phyloP scores from a whole-genome alignment of 331 rosid species.

The Erythrophleum ivorense region DNA sequence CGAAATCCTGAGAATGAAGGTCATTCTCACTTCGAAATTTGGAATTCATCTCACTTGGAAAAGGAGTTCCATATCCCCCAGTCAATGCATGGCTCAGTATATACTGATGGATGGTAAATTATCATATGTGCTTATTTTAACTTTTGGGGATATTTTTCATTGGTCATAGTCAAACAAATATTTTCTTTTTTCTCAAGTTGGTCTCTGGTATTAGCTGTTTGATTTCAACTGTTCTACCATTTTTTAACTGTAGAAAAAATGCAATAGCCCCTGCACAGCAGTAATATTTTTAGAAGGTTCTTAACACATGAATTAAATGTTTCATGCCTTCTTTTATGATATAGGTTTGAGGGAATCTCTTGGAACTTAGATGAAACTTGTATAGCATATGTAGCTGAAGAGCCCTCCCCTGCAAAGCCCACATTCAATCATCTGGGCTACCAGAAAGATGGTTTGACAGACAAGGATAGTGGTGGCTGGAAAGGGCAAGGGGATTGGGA shows the following conservation, averaged over 20 bases:
- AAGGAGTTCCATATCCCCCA: constrained; percentile 75
- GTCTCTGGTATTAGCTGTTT: constrained; percentile 18
- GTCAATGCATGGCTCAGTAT: constrained; percentile 82
- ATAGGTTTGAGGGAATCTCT: constrained; percentile 95
- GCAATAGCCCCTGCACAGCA: neutral
- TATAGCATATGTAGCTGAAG: constrained; percentile 92
- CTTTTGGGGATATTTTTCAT: neutral
- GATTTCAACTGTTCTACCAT: constrained; percentile 10
- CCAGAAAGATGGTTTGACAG: constrained; percentile 59
- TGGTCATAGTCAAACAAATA: constrained; percentile 13
- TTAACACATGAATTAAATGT: neutral
- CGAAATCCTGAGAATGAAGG: constrained; percentile 76
- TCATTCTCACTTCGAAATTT: constrained; percentile 70
- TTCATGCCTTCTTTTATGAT: constrained; percentile 32
- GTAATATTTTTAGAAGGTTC: constrained; percentile 11
- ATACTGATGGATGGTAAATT: constrained; percentile 82
- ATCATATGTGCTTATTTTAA: neutral
- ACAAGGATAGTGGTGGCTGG: constrained; percentile 76
- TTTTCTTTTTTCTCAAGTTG: constrained; percentile 1
- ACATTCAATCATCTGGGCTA: constrained; percentile 69
- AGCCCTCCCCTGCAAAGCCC: constrained; percentile 81
- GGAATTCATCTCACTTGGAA: constrained; percentile 67
- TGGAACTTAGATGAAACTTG: constrained; percentile 80
- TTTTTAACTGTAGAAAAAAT: neutral
- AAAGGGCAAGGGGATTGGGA: constrained; percentile 91